These are phyloP conservation scores for Bacterosira constricta DNA, from an alignment of 108 stramenopile species.

Conservation along the genomic window DNA sequence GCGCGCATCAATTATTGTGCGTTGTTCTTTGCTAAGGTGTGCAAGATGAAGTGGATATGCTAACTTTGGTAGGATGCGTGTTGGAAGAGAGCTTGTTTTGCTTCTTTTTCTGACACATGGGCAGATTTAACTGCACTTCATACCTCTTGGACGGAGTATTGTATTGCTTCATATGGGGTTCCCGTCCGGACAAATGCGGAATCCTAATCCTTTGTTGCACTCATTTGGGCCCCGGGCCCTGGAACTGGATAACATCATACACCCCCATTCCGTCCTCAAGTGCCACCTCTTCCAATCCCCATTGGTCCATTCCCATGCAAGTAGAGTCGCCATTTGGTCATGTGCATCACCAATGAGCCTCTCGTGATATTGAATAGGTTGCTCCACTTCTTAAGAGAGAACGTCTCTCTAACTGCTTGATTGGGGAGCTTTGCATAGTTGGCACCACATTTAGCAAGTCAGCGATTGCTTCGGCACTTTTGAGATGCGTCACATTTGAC, in stretches of 20 bases:
- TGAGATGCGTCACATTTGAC: too few species aligned
- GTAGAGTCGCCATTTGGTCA: background rate
- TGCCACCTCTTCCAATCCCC: too few species aligned
- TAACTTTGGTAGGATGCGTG: background rate
- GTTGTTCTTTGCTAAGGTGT: background rate
- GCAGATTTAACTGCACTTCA: background rate
- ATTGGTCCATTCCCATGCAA: background rate
- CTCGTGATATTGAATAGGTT: background rate
- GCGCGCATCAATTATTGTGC: background rate
- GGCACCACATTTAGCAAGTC: too few species aligned
- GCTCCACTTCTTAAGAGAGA: too few species aligned
- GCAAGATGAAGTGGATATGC: background rate
- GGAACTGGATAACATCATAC: background rate
- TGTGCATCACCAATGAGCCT: background rate
- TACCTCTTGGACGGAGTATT: background rate
- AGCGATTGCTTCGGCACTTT: too few species aligned
- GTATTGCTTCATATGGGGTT: background rate
- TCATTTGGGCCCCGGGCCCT: background rate
- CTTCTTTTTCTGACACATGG: background rate
- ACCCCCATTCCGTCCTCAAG: background rate
- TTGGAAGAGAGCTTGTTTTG: background rate
- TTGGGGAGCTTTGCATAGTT: too few species aligned
- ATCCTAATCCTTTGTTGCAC: background rate
- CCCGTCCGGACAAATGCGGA: background rate
- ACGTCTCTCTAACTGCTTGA: too few species aligned